Percentiles rank a stretch among this genome's conserved stretches.
phyloP scores from a whole-genome alignment of 176 grass and related monocot genomes.

The Sorghum bicolor region Sorghum_bicolor_NCBIv3 NC_012879.2:9373001-9373500 shows the following conservation, averaged over 20 bases:
- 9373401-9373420: background rate
- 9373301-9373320: background rate
- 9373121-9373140: background rate
- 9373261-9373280: constrained; percentile 61
- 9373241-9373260: constrained; percentile 98
- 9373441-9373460: constrained; percentile 1
- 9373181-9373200: constrained; percentile 91
- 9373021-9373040: background rate
- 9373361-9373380: background rate
- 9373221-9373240: constrained; percentile 98
- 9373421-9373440: too few relatives aligned
- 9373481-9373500: constrained; percentile 57
- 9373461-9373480: background rate
- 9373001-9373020: background rate
- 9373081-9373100: background rate
- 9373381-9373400: background rate
- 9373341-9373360: background rate
- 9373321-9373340: background rate
- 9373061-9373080: background rate
- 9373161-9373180: constrained; percentile 62
- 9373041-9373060: background rate
- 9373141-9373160: background rate
- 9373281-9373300: background rate
- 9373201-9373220: constrained; percentile 97
- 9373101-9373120: constrained; percentile 11